Base-by-base conservation (phyloP, 23 red algal genomes). In the Agarophyton chilense region DNA sequence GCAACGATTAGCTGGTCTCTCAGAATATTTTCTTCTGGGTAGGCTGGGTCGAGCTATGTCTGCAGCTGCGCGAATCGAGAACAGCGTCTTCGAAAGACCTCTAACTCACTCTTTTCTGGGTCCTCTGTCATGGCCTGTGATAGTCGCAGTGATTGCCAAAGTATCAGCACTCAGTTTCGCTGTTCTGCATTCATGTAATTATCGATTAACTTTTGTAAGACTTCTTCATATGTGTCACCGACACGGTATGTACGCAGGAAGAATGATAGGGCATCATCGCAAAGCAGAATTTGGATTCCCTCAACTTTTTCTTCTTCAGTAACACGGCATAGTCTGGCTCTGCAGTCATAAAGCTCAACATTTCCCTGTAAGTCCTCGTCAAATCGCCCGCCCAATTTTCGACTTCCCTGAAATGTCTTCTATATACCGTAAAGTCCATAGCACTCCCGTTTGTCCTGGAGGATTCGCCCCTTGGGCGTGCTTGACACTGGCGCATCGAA, bases 121-220 rank as follows among this genome's bases (percentile, higher is more conserved):
- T 74, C 14, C n/a, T 86, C 65, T 71, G 21, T 52, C 57, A 52
- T 68, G 32, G 39, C 81, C 19, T 86, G 57, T 39, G 81, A 72
- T 2, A 86, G 10, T 19, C 18, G 26, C 32, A 61, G 31, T 18
- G 57, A 51, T 71, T 54, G 66, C 80, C 62, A 67, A 6, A 14
- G 62, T 4, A 67, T 10, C 7, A 67, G 62, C 5, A 38, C 31
- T 14, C 62, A 9, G 36, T 40, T 67, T 12, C 36, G 16, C 31
- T 67, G 62, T 26, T 67, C 36, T 8, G 5, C 26, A 67, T 19
- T 67, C 10, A 19, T 67, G 62, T 67, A 67, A 22, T 14, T 14
- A 19, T 38, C 10, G 18, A 67, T 4, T 10, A 67, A 26, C 62
- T 67, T 28, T 26, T 19, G n/a, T 67, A 10, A 26, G 22, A 67